A percentile compares a stretch with the other conserved stretches of the same genome.
phyloP scores from a whole-genome alignment of 2,329 filamentous ascomycete species.

The Exophiala lecanii-corni region DNA sequence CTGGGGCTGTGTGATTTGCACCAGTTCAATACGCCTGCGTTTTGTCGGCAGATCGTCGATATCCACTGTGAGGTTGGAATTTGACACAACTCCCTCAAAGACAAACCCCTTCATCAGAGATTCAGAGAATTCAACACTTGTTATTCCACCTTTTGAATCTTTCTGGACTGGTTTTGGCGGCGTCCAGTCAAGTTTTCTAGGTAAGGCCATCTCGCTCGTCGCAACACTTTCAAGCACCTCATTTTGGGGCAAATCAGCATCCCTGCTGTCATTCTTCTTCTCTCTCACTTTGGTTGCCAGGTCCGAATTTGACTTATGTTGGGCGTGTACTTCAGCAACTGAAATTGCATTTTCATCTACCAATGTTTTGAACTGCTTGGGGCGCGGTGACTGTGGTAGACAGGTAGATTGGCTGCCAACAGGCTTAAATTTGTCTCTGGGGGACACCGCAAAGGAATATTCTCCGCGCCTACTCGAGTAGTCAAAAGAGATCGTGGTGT shows the following conservation, averaged over 20 bases:
- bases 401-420: neutral
- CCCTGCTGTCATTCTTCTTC: too few relatives aligned
- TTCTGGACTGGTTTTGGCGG: constrained; percentile 44
- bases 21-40: constrained; percentile 16
- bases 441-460: constrained; percentile 12
- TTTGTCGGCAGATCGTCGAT: constrained; percentile 5
- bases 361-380: neutral
- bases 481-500: constrained; percentile 14
- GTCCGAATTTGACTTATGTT: too few relatives aligned
- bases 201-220: constrained; percentile 44
- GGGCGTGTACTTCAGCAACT: too few relatives aligned
- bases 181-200: constrained; percentile 63
- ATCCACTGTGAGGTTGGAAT: constrained; percentile 3
- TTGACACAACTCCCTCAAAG: neutral
- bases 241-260: too few relatives aligned
- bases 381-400: neutral
- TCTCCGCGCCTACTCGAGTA: constrained; percentile 16
- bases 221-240: constrained; percentile 3
- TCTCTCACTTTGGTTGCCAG: too few relatives aligned
- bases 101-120: constrained; percentile 9
- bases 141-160: neutral
- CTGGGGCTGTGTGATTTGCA: constrained; percentile 4
- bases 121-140: constrained; percentile 1
- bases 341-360: too few relatives aligned
- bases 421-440: constrained; percentile 11